Base-by-base conservation (phyloP, 1,139 yeast species). In the Eremothecium gossypii region DNA sequence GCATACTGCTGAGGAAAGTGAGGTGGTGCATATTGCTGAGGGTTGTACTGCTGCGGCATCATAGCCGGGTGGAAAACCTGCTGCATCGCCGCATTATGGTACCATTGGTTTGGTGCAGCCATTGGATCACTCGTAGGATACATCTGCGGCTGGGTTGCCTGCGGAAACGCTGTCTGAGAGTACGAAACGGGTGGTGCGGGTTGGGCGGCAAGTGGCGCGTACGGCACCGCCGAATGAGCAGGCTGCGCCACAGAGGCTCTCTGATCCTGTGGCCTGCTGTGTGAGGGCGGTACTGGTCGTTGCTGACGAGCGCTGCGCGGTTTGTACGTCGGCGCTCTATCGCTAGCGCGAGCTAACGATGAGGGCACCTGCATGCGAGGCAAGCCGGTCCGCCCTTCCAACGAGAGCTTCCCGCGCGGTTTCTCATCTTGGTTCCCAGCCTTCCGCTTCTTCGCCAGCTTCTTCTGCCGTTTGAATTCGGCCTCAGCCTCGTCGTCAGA, bases 401-500 rank as follows among this genome's bases (percentile, higher is more conserved):
- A 30, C 29, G 20, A 31, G 29, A n/a, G 35, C 36, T n/a, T 40
- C 39, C 27, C 26, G 42, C 39, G 38, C 30, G 32, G 41, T 33
- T 39, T 38, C 35, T 41, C 40, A 38, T 38, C 41, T 41, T 62
- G 67, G 45, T 67, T 68, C 42, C 67, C 64, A 43, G 68, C 69
- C 50, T 69, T 71, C 52, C 69, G 74, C 57, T 76, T 79, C 64
- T 76, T 79, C 41, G 70, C 67, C 13, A 73, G 70, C 54, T 78
- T 84, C 54, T 76, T 77, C 40, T 58, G 57, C 46, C 63, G 64
- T 46, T 67, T 68, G 40, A 50, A 60, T 38, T 54, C 60, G 44
- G 66, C 64, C 46, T 89, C 97, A 52, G 73, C 73, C 59, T 89
- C 96, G 63, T 91, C 97, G 57, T 91, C 97, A 0, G 96, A 85